Base-by-base conservation (phyloP, 1,284 basidiomycete species). In the Naganishia liquefaciens region DNA sequence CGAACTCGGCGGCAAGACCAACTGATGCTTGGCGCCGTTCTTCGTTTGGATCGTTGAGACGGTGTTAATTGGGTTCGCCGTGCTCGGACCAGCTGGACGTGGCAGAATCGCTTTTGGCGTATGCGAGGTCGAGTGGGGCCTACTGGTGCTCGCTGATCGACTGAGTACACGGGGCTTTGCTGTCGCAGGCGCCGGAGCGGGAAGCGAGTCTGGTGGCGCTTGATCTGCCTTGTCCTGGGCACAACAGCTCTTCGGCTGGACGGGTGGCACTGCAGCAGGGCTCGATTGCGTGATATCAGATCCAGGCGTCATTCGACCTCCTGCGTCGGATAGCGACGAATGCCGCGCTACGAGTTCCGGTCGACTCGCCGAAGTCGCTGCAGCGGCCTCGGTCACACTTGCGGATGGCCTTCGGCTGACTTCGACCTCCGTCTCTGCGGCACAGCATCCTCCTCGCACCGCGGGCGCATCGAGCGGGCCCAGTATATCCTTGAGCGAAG, bases 31-130 rank as follows among this genome's bases (percentile, higher is more conserved):
- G 5, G 55, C 55, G 23, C 55, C 55, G 21, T 60, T 60, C 46
- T 60, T 60, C 30, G 55, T 60, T 33, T 60, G 55, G 5, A 60
- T 60, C n/a, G 42, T 25, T 10, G 55, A 60, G n/a, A 60, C 55
- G 33, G 46, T 49, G 33, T 37, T 47, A 3, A 21, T 23, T 7
- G 19, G 19, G 30, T 7, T 33, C 17, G 33, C n/a, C 30, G 13
- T 39, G 15, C 30, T 25, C 27, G 54, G 33, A 46, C 43, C 54
- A 19, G 54, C 54, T 3, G 54, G 54, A n/a, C 54, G 54, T 19
- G 55, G 55, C 2, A 60, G 33, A 19, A 60, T 60, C 15, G 46
- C 46, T 39, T 60, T 60, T 3, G 55, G 55, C 15, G 55, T 60
- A 19, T 60, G 55, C 9, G 43, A 49, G 21, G 46, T 60, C 23